Base-by-base conservation (phyloP, 2,329 filamentous ascomycete genomes). In the Didymellaceae sp. region DNA sequence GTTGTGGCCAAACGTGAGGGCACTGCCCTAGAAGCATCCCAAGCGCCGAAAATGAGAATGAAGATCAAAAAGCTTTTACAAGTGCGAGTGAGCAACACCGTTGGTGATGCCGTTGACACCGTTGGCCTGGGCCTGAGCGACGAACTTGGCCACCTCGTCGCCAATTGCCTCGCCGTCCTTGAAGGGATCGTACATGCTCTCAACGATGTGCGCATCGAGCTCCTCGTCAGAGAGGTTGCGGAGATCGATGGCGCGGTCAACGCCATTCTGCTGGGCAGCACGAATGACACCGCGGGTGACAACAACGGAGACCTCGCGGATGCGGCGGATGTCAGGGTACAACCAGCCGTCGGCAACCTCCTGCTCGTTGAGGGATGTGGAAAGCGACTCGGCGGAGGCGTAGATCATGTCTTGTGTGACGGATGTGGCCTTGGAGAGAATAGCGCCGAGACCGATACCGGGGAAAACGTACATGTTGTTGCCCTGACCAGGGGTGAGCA, bases 331-430 rank as follows among this genome's bases (percentile, higher is more conserved):
- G 70, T 87, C 85, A 10, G 91, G 94, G 79, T 99, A 97, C 68
- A 97, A 87, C 71, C 95, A 86, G 45, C 91, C 90, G 71, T 87
- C 85, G 47, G 87, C 84, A 66, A 91, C 79, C 78, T 99, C 94
- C 55, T 94, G 87, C 30, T 85, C 80, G 57, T 88, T 91, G 54
- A 99, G 82, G 25, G 88, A 86, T 51, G 85, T 86, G 13, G 90
- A 84, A 16, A 97, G 84, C 4, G 91, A 88, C 31, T 88, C 87
- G 21, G 91, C 94, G 24, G 92, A 93, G 40, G 89, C 91, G 78
- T 97, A 97, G 69, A 99, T 91, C 94, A 99, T 99, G 74, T 88
- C 85, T 73, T 97, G 90, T 5, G 93, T 97, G 61, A 97, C 82
- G 63, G 86, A 86, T 59, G 89, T 86, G 10, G 91, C 84, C 80